Percentiles rank a stretch among this genome's conserved stretches.
These are phyloP conservation scores for Fallopia convolvulus DNA, from an alignment of 148 eudicot species.

Conservation along the genomic window DNA sequence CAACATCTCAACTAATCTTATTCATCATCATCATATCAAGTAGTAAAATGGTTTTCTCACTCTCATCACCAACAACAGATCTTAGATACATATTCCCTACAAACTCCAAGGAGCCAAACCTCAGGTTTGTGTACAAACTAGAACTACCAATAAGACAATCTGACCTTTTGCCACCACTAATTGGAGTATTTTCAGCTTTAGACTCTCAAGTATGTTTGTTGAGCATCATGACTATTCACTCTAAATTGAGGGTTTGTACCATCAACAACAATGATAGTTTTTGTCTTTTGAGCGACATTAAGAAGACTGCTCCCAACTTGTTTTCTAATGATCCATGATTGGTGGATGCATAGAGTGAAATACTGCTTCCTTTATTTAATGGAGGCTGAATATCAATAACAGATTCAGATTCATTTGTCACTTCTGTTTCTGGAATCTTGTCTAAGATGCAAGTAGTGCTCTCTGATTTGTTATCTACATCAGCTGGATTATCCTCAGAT, in stretches of 20 bases:
- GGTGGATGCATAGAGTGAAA: too few species aligned
- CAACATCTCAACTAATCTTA: conserved; percentile 36
- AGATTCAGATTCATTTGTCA: too few species aligned
- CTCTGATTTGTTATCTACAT: background rate
- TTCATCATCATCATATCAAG: conserved; percentile 65
- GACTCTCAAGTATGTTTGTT: conserved; percentile 16
- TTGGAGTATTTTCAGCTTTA: conserved; percentile 19
- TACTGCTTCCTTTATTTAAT: too few species aligned
- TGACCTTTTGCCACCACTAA: conserved; percentile 16
- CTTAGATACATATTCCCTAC: conserved; percentile 8
- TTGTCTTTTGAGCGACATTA: too few species aligned
- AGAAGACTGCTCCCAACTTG: too few species aligned
- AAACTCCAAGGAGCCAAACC: conserved; percentile 22
- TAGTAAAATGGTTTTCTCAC: conserved; percentile 58
- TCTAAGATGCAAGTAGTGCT: background rate
- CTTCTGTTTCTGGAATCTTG: too few species aligned
- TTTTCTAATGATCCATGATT: too few species aligned
- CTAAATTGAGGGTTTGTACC: background rate
- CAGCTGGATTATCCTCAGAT: background rate
- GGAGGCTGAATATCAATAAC: too few species aligned
- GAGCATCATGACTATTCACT: conserved; percentile 11
- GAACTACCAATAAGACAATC: conserved; percentile 13
- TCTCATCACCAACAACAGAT: conserved; percentile 28
- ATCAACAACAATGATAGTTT: too few species aligned
- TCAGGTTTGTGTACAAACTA: conserved; percentile 20